These are phyloP conservation scores for Strobilomyces confusus DNA, from an alignment of 768 basidiomycete genomes.

Conservation along the genomic window DNA sequence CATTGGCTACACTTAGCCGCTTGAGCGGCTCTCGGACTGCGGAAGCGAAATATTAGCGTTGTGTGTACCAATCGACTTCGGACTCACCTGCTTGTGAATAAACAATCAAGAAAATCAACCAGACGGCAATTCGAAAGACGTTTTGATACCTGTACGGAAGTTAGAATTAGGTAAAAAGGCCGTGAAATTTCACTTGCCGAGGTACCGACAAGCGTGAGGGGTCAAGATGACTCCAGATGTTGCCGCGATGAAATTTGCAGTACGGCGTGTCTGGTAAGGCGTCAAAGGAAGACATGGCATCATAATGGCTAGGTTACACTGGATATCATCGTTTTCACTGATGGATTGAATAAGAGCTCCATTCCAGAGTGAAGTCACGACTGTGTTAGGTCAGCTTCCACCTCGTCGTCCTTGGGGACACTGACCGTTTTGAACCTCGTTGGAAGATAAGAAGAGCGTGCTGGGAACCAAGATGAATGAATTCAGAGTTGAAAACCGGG, in stretches of 20 bases:
- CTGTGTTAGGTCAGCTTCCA: slow-evolving; percentile 35
- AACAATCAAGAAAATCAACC: slow-evolving; percentile 72
- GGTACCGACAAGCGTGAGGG: slow-evolving; percentile 80
- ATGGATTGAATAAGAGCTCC: slow-evolving; percentile 80
- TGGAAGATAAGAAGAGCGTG: slow-evolving; percentile 80
- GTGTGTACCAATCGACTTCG: neutral
- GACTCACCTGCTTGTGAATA: slow-evolving; percentile 80
- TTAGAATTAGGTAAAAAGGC: neutral
- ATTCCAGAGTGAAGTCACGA: slow-evolving; percentile 77
- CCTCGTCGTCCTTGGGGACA: neutral
- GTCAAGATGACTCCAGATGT: slow-evolving; percentile 71
- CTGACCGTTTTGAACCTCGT: slow-evolving; percentile 77
- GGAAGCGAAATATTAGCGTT: slow-evolving; percentile 1
- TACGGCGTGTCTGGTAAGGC: slow-evolving; percentile 60
- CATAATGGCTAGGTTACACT: slow-evolving; percentile 46
- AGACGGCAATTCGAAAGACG: slow-evolving; percentile 69
- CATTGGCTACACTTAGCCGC: slow-evolving; percentile 51
- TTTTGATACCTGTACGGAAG: slow-evolving; percentile 68
- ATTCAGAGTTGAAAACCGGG: neutral
- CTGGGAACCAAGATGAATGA: slow-evolving; percentile 33
- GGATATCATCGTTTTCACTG: slow-evolving; percentile 70
- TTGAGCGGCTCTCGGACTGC: slow-evolving; percentile 77
- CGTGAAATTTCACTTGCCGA: slow-evolving; percentile 35
- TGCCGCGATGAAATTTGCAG: slow-evolving; percentile 44
- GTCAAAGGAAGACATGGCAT: slow-evolving; percentile 4